Percentiles rank a stretch among this genome's conserved stretches.
phyloP scores from a whole-genome alignment of 441 rosid species.

The Croton setiger region DNA sequence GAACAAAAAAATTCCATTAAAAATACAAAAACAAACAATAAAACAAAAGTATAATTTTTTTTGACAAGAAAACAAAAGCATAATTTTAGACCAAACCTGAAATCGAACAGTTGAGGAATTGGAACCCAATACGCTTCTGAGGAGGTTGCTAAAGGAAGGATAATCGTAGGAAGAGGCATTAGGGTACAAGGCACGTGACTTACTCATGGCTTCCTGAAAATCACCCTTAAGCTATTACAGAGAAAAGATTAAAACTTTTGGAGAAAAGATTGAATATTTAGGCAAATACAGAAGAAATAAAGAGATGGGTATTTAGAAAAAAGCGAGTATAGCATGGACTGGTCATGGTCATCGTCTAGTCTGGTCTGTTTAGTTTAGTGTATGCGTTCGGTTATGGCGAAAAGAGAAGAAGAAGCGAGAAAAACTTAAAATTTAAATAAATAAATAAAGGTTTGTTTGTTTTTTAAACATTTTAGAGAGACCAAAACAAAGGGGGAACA shows the following conservation, averaged over 20 bases:
- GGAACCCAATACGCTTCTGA: slow-evolving; percentile 13
- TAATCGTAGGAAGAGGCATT: background rate
- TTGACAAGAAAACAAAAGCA: too few species aligned
- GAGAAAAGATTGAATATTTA: background rate
- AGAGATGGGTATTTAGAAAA: background rate
- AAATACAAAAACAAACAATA: background rate
- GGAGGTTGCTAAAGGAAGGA: slow-evolving; percentile 19
- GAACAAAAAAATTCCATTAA: background rate
- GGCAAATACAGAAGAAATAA: background rate
- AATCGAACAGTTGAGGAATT: slow-evolving; percentile 11
- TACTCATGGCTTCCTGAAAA: background rate
- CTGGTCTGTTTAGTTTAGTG: background rate
- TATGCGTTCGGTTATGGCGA: slow-evolving; percentile 11
- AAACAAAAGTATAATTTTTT: too few species aligned
- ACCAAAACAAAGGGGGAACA: slow-evolving; percentile 1
- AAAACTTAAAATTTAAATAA: background rate
- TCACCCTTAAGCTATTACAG: background rate
- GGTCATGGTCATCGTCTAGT: too few species aligned
- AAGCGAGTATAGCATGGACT: background rate
- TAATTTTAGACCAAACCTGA: slow-evolving; percentile 11
- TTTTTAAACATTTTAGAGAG: background rate
- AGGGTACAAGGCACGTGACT: slow-evolving; percentile 5
- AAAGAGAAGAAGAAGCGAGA: background rate
- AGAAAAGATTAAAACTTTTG: background rate
- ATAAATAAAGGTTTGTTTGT: background rate